These are phyloP conservation scores for Colletotrichum sp. DNA, from an alignment of 2,329 filamentous ascomycete species.

Conservation along the genomic window DNA sequence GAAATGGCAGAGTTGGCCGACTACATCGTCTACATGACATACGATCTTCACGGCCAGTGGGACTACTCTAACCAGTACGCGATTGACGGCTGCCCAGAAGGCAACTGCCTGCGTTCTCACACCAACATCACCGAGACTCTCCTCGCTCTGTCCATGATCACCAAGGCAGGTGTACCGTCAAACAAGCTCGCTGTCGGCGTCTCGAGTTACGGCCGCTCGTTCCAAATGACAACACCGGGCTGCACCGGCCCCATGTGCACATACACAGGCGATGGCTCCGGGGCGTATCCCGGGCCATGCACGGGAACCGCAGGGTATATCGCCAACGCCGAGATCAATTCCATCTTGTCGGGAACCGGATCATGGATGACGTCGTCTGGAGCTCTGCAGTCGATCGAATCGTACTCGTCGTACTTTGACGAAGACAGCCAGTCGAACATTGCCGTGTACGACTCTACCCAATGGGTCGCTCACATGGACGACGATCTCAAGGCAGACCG, in stretches of 20 bases:
- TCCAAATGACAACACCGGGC: slow-evolving; percentile 33
- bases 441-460: slow-evolving; percentile 31
- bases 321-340: slow-evolving; percentile 32
- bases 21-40: slow-evolving; percentile 41
- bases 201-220: slow-evolving; percentile 34
- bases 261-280: slow-evolving; percentile 23
- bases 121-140: slow-evolving; percentile 43
- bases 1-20: slow-evolving; percentile 32
- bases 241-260: slow-evolving; percentile 30
- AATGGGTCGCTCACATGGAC: slow-evolving; percentile 38
- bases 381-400: background rate
- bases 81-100: slow-evolving; percentile 27
- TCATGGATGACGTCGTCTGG: background rate
- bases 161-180: slow-evolving; percentile 34
- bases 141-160: slow-evolving; percentile 38
- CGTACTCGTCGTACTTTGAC: no score
- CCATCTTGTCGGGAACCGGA: slow-evolving; percentile 14
- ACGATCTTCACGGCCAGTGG: slow-evolving; percentile 35
- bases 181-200: slow-evolving; percentile 36
- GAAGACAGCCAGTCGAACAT: background rate
- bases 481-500: slow-evolving; percentile 27
- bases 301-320: slow-evolving; percentile 35
- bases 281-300: slow-evolving; percentile 27
- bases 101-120: slow-evolving; percentile 40
- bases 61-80: slow-evolving; percentile 31